A percentile compares a stretch with the other conserved stretches of the same genome.
Conservation (phyloP, 208 protist genomes). For the Crithidia brevicula region DNA sequence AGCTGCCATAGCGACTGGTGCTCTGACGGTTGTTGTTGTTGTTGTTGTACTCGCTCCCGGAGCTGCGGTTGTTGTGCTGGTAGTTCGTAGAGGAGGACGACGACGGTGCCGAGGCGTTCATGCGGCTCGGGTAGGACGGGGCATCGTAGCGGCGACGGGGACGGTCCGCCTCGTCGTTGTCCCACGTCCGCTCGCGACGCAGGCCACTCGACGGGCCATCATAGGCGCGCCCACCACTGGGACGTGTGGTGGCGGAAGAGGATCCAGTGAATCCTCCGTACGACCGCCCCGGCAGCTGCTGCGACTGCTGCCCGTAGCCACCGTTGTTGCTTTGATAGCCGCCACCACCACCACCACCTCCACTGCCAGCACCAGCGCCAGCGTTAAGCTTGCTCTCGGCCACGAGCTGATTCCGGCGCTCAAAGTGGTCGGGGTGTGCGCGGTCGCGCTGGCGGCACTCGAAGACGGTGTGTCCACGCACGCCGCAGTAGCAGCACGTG, state of each 20-base stretch:
- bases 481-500: slow-evolving; percentile 72
- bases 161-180: not conserved
- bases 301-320: not conserved
- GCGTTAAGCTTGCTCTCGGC: slow-evolving; percentile 13
- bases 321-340: slow-evolving; percentile 3
- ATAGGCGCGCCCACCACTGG: too few species aligned
- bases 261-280: slow-evolving; percentile 7
- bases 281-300: not conserved
- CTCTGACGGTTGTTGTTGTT: slow-evolving; percentile 16
- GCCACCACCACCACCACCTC: too few species aligned
- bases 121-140: not conserved
- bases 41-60: slow-evolving; percentile 14
- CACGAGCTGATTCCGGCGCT: slow-evolving; percentile 32
- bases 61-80: not conserved
- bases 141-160: not conserved
- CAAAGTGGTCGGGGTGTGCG: slow-evolving; percentile 54
- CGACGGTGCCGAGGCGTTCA: not conserved
- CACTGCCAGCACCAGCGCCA: not conserved
- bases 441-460: slow-evolving; percentile 57
- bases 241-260: slow-evolving; percentile 3
- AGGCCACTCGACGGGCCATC: too few species aligned
- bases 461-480: slow-evolving; percentile 65
- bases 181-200: not conserved
- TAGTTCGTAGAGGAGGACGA: not conserved
- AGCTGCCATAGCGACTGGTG: too few species aligned